Conservation (phyloP, 2,329 filamentous ascomycete genomes). For the Fusarium sp. region DNA sequence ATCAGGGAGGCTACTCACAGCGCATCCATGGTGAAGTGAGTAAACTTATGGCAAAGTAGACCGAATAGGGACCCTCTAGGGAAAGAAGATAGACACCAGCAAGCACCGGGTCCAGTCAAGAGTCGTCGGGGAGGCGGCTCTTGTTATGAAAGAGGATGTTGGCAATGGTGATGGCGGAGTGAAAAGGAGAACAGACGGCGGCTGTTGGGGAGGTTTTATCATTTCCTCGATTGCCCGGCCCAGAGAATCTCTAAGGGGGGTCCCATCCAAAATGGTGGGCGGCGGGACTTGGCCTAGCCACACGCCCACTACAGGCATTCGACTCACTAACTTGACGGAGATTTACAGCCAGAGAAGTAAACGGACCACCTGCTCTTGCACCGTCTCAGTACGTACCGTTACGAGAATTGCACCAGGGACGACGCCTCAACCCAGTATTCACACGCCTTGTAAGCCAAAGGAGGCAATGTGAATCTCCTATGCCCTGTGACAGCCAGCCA, state of each 20-base stretch:
- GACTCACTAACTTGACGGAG: conserved; percentile 13
- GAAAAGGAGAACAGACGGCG: conserved; percentile 36
- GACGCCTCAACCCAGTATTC: conserved; percentile 7
- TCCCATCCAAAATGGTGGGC: conserved; percentile 27
- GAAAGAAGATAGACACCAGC: conserved; percentile 24
- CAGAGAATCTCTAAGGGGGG: conserved; percentile 31
- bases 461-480: conserved; percentile 35
- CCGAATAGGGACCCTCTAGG: conserved; percentile 3
- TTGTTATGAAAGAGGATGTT: conserved; percentile 20
- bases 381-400: conserved; percentile 17
- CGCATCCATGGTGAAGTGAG: conserved; percentile 35
- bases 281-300: conserved; percentile 21
- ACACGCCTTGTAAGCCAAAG: conserved; percentile 11
- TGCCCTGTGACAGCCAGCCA: conserved; percentile 23
- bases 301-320: conserved; percentile 3
- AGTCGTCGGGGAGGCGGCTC: conserved; percentile 36
- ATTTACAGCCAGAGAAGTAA: conserved; percentile 13
- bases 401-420: conserved; percentile 14
- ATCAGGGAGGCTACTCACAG: conserved; percentile 40
- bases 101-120: conserved; percentile 32
- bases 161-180: conserved; percentile 38
- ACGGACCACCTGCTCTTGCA: conserved; percentile 9
- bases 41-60: conserved; percentile 11
- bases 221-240: conserved; percentile 40
- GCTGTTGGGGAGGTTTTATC: conserved; percentile 47